Evolutionary conservation across 257 asterid species (phyloP).

Genomic region (Pogostemon cablin): DNA sequence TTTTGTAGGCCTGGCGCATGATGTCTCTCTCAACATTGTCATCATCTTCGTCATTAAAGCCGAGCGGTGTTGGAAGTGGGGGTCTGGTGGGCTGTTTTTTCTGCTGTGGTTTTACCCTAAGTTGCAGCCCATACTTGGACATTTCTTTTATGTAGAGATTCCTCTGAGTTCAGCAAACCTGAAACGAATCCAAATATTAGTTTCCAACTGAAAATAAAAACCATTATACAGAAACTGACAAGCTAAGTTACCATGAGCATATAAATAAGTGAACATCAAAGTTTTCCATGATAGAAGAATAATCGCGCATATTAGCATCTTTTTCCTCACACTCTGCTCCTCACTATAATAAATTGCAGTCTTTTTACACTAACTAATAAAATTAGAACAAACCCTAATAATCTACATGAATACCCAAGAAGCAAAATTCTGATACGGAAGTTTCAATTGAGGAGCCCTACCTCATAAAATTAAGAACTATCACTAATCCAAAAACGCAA

Average conservation of each 20-base stretch:
- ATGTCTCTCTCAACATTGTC: constrained; percentile 81
- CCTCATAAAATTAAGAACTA: background rate
- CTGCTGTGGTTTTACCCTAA: constrained; percentile 77
- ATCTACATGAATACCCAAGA: background rate
- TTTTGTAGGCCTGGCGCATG: constrained; percentile 81
- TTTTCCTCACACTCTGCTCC: background rate
- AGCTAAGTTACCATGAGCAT: background rate
- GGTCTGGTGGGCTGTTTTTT: constrained; percentile 67
- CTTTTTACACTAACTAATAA: background rate
- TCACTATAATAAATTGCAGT: background rate
- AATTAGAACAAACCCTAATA: background rate
- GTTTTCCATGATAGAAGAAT: background rate
- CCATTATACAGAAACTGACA: background rate
- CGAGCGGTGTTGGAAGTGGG: constrained; percentile 54
- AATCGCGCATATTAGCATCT: background rate
- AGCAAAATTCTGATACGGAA: constrained; percentile 3
- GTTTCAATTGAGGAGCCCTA: background rate
- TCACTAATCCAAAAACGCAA: background rate
- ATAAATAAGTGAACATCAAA: background rate
- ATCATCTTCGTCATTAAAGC: constrained; percentile 62
- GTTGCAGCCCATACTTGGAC: constrained; percentile 82
- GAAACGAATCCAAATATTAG: background rate
- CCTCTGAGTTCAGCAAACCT: constrained; percentile 24
- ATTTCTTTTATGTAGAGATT: constrained; percentile 26
- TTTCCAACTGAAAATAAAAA: background rate